Evolutionary conservation across 768 basidiomycete genomes (phyloP).

Genomic region (Mrakia frigida): DNA sequence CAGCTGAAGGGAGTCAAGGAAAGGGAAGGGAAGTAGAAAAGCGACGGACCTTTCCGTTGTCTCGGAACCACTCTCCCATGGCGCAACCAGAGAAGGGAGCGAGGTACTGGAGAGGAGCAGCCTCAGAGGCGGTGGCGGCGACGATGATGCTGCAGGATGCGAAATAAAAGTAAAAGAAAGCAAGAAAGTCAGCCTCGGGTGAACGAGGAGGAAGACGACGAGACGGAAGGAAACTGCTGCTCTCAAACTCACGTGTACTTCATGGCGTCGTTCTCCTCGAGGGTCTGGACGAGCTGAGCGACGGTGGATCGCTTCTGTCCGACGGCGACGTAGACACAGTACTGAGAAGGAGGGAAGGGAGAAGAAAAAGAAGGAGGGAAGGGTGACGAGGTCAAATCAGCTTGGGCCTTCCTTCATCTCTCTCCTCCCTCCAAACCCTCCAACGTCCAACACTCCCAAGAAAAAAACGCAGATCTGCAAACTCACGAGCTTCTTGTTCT

Average conservation of each 20-base stretch:
- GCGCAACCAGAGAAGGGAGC: slow-evolving; percentile 99
- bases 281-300: slow-evolving; percentile 97
- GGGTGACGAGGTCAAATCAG: slow-evolving; percentile 1
- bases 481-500: slow-evolving; percentile 75
- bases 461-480: not conserved
- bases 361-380: not conserved
- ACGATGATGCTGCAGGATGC: slow-evolving; percentile 65
- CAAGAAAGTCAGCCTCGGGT: not conserved
- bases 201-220: not conserved
- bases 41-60: slow-evolving; percentile 74
- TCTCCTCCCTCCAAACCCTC: not conserved
- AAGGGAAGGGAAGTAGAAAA: not conserved
- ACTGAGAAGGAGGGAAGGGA: slow-evolving; percentile 41
- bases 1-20: too few relatives aligned
- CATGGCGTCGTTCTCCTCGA: slow-evolving; percentile 99
- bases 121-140: slow-evolving; percentile 98
- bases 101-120: slow-evolving; percentile 97
- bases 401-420: too few relatives aligned
- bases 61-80: slow-evolving; percentile 99
- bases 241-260: slow-evolving; percentile 68
- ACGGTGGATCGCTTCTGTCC: slow-evolving; percentile 99
- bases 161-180: not conserved
- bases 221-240: not conserved
- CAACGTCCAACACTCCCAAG: not conserved
- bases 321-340: slow-evolving; percentile 99